Evolutionary conservation across 768 basidiomycete genomes (phyloP).

Genomic region (Multifurca ochricompacta): DNA sequence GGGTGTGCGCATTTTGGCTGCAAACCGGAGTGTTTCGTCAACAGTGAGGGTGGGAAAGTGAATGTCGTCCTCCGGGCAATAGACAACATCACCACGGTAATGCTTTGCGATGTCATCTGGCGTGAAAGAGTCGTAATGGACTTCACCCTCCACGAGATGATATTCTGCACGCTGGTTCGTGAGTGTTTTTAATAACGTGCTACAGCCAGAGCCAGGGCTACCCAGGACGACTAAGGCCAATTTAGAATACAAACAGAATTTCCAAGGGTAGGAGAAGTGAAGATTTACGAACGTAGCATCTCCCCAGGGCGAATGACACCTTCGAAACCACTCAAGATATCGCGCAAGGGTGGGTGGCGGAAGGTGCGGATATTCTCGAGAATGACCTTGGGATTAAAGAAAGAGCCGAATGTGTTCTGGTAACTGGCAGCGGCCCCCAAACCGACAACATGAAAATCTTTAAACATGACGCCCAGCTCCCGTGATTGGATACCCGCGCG

Average conservation of each 20-base stretch:
- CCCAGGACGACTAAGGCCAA: slow-evolving; percentile 63
- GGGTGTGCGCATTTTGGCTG: slow-evolving; percentile 61
- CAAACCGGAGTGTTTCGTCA: slow-evolving; percentile 64
- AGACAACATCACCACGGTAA: slow-evolving; percentile 74
- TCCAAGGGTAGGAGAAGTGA: not conserved
- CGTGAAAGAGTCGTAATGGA: slow-evolving; percentile 69
- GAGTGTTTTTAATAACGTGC: slow-evolving; percentile 73
- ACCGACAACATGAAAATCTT: slow-evolving; percentile 52
- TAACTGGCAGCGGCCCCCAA: slow-evolving; percentile 47
- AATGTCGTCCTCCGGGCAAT: slow-evolving; percentile 78
- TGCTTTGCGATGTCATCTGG: slow-evolving; percentile 53
- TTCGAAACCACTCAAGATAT: slow-evolving; percentile 45
- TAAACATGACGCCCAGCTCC: slow-evolving; percentile 54
- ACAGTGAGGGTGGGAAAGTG: slow-evolving; percentile 84
- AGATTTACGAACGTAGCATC: slow-evolving; percentile 51
- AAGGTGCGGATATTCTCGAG: slow-evolving; percentile 35
- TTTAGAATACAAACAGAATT: not conserved
- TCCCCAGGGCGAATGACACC: slow-evolving; percentile 55
- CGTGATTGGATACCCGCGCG: slow-evolving; percentile 44
- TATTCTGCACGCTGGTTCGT: slow-evolving; percentile 69
- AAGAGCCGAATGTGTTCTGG: slow-evolving; percentile 55
- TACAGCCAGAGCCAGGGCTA: slow-evolving; percentile 79
- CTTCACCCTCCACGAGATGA: slow-evolving; percentile 57
- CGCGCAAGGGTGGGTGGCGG: slow-evolving; percentile 55
- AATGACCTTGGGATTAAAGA: slow-evolving; percentile 46